Conservation (phyloP, 2,329 filamentous ascomycete species). For the Claviceps digitariae region DNA sequence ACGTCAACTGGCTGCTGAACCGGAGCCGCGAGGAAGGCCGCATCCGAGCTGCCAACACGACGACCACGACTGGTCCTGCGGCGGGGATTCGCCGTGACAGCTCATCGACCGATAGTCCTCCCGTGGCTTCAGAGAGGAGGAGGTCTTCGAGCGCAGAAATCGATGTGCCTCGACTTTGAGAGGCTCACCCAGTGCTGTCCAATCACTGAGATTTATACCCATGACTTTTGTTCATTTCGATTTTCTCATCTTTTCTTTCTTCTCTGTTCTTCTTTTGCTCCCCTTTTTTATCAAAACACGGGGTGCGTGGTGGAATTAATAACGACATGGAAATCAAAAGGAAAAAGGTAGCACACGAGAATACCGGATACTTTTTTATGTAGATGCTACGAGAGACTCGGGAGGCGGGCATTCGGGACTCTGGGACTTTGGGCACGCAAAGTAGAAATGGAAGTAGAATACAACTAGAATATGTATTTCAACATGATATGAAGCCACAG, state of each 20-base stretch:
- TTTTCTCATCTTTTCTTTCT: neutral
- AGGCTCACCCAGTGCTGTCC: too few species aligned
- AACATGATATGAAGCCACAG: too few species aligned
- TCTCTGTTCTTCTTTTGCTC: too few species aligned
- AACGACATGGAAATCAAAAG: neutral
- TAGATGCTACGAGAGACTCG: too few species aligned
- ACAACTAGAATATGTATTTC: too few species aligned
- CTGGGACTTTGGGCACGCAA: too few species aligned
- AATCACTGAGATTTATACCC: too few species aligned
- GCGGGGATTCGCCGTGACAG: conserved; percentile 19
- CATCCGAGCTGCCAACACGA: conserved; percentile 23
- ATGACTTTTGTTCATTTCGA: neutral
- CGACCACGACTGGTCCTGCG: conserved; percentile 14
- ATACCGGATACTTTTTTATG: neutral
- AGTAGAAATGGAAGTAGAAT: too few species aligned
- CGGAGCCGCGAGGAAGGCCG: conserved; percentile 34
- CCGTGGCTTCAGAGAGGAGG: conserved; percentile 20
- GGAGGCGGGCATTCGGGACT: too few species aligned
- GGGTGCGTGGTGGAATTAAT: neutral
- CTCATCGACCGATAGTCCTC: conserved; percentile 12
- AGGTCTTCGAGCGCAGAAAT: conserved; percentile 24
- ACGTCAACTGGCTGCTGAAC: conserved; percentile 45
- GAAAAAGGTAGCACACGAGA: neutral
- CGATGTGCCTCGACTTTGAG: conserved; percentile 23
- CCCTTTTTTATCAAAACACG: too few species aligned